phyloP scores from a whole-genome alignment of 169 alveolate genomes.

The Babesia caballi region DNA sequence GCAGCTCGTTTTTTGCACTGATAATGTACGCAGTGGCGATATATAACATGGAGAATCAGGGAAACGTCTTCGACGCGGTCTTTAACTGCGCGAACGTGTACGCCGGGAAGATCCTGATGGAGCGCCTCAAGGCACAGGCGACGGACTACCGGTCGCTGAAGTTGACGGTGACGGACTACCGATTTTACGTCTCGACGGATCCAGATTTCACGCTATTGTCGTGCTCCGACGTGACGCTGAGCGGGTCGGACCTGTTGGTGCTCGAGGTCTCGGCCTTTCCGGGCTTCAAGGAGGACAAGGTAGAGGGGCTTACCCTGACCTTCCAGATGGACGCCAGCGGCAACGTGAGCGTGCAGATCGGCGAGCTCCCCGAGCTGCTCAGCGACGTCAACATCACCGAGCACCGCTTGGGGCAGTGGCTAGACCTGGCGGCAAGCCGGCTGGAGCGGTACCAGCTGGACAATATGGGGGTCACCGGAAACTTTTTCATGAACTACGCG shows the following conservation, averaged over 20 bases:
- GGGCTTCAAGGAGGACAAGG: neutral
- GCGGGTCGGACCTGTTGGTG: neutral
- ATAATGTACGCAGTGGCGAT: slow-evolving; percentile 13
- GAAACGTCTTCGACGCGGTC: slow-evolving; percentile 30
- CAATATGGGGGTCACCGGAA: neutral
- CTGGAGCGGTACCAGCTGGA: slow-evolving; percentile 38
- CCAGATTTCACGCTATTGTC: slow-evolving; percentile 4
- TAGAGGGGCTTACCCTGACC: slow-evolving; percentile 2
- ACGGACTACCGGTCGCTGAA: slow-evolving; percentile 8
- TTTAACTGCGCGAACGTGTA: slow-evolving; percentile 12
- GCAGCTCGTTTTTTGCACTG: slow-evolving; percentile 10
- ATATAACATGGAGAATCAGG: neutral
- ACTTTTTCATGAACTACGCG: slow-evolving; percentile 22
- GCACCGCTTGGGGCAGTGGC: slow-evolving; percentile 38
- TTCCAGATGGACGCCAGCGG: slow-evolving; percentile 34
- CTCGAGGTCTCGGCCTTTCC: slow-evolving; percentile 10
- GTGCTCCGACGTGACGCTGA: slow-evolving; percentile 20
- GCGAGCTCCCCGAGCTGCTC: slow-evolving; percentile 13
- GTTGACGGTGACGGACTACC: slow-evolving; percentile 27
- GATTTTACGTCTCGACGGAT: neutral
- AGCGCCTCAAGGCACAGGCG: slow-evolving; percentile 35
- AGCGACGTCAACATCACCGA: neutral
- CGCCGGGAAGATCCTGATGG: slow-evolving; percentile 38
- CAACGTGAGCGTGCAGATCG: neutral
- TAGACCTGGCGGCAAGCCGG: slow-evolving; percentile 2